Evolutionary conservation across 192 early-diverging fungal species (phyloP), one percentile per base, ranked within the genome.

Genomic region (Haplosporangium gracile): DNA sequence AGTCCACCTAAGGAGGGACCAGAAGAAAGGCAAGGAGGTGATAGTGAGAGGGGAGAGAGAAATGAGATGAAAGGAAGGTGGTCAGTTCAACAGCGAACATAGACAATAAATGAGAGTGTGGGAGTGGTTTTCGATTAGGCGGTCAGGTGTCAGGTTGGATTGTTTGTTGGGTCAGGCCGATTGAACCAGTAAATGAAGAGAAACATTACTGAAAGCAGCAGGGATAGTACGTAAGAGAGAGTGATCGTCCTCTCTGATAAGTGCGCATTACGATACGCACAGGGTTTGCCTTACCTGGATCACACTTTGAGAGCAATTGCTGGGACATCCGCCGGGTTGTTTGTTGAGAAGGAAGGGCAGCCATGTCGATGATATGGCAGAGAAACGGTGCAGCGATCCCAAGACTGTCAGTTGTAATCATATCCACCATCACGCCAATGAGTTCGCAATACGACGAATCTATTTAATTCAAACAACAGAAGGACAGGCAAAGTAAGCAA

Each of bases 321-420:
- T 86, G 81, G 20, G 92, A 90, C 47, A 91, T 81, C 6, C 74
- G 70, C 3, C 77, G 42, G 55, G 89, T 91, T 1, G 90, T 92
- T 36, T 88, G 77, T 71, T 90, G 90, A 1, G 92, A 91, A 7
- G 90, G 92, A n/a, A 92, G 69, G 7, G 92, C 90, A 11, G 92
- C 90, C 80, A 90, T 90, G 69, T 92, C 92, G 49, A 92, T 91
- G 38, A 92, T 91, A 65, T 92, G 92, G 29, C 90, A 89, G 16
- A 92, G 81, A 60, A 92, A 92, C 2, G 92, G 84, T 22, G 84
- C 84, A 7, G 84, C 79, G 51, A 86, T 74, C 10, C 92, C 82
- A 80, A 89, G n/a, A 82, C 87, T 76, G 78, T 86, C 36, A 71
- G 92, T 55, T 7, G 88, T 83, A 16, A 92, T 83, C 70, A 88